phyloP scores from a whole-genome alignment of 139 green algal species.

The Pycnococcus provasolii region DNA sequence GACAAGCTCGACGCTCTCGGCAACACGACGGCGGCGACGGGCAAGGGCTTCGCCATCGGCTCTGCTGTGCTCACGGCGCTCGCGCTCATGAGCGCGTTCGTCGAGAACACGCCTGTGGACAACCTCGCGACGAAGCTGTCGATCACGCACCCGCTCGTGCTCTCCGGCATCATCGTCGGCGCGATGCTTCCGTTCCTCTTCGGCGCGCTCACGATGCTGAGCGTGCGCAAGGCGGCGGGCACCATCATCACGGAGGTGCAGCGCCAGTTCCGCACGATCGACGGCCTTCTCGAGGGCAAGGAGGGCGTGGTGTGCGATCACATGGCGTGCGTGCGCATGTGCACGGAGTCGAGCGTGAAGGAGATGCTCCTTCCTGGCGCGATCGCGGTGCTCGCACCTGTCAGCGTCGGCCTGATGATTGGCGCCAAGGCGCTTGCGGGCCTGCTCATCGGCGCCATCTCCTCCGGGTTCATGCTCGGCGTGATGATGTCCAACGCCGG shows the following conservation, averaged over 20 bases:
- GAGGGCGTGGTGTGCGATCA: conserved; percentile 41
- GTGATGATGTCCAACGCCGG: conserved; percentile 46
- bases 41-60: conserved; percentile 54
- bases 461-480: conserved; percentile 51
- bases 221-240: conserved; percentile 41
- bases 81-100: conserved; percentile 60
- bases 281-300: conserved; percentile 42
- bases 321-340: conserved; percentile 43
- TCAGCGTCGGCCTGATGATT: conserved; percentile 43
- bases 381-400: conserved; percentile 41
- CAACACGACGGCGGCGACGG: conserved; percentile 48
- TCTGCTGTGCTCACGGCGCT: conserved; percentile 34
- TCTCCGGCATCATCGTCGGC: conserved; percentile 46
- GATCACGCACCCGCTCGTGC: conserved; percentile 51
- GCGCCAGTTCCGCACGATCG: conserved; percentile 43
- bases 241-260: conserved; percentile 49
- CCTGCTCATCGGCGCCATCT: conserved; percentile 37
- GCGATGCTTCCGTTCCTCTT: conserved; percentile 55
- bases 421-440: conserved; percentile 51
- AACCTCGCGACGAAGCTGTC: conserved; percentile 28
- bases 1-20: conserved; percentile 42
- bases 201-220: conserved; percentile 43
- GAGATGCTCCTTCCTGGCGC: conserved; percentile 56
- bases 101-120: conserved; percentile 31
- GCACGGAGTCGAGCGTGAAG: conserved; percentile 38